Percentiles rank a stretch among this genome's conserved stretches.
phyloP scores from a whole-genome alignment of 73 alveolate genomes.

The Strombidium stylifer region DNA sequence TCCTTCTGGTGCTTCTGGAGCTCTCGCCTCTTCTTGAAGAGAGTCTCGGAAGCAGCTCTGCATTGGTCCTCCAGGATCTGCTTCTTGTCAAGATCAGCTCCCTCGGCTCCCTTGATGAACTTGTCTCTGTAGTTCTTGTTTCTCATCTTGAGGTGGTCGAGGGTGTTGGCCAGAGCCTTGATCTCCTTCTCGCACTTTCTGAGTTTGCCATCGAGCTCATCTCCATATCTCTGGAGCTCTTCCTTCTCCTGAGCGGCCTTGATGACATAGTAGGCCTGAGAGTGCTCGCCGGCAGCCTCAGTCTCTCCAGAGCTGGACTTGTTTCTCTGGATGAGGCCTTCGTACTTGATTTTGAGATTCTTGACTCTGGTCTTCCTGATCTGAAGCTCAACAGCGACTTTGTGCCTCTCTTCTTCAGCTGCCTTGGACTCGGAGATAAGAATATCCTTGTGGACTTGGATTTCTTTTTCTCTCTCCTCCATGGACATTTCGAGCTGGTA shows the following conservation, averaged over 20 bases:
- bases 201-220: constrained; percentile 97
- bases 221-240: constrained; percentile 97
- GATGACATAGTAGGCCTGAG: constrained; percentile 97
- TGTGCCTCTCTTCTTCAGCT: constrained; percentile 98
- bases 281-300: constrained; percentile 91
- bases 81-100: constrained; percentile 69
- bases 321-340: constrained; percentile 81
- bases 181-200: constrained; percentile 94
- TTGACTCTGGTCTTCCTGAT: constrained; percentile 92
- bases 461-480: constrained; percentile 98
- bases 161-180: constrained; percentile 90
- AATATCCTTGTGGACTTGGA: constrained; percentile 95
- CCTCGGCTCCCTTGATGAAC: constrained; percentile 67
- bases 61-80: constrained; percentile 78
- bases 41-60: constrained; percentile 89
- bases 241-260: constrained; percentile 98
- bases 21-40: constrained; percentile 81
- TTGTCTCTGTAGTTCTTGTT: constrained; percentile 80
- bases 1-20: constrained; percentile 67
- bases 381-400: constrained; percentile 95
- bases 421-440: constrained; percentile 91
- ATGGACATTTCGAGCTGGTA: constrained; percentile 95
- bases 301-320: constrained; percentile 82
- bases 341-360: constrained; percentile 85
- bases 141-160: constrained; percentile 85